A percentile compares a stretch with the other conserved stretches of the same genome.
These are phyloP conservation scores for Penicillium paneum DNA, from an alignment of 2,329 filamentous ascomycete genomes.

Conservation along the genomic window DNA sequence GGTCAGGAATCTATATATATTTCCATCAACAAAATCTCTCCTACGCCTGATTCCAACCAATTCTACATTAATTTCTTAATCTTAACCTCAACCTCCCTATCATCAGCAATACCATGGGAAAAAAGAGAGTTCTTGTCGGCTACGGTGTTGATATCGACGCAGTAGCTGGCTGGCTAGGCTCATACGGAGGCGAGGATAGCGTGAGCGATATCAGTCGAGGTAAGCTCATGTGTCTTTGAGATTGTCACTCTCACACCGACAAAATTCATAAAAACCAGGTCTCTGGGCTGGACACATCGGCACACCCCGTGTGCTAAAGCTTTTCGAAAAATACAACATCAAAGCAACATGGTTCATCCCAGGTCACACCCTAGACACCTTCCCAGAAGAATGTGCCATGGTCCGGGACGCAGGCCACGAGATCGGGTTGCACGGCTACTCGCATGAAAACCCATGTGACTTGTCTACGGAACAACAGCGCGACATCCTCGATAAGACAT, in stretches of 20 bases:
- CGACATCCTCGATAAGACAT: constrained; percentile 74
- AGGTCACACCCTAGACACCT: constrained; percentile 62
- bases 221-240: constrained; percentile 1
- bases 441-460: constrained; percentile 68
- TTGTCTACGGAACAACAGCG: constrained; percentile 74
- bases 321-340: constrained; percentile 70
- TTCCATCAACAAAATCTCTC: neutral
- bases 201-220: constrained; percentile 33
- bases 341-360: constrained; percentile 66
- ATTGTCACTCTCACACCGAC: neutral
- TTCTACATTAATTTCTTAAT: neutral
- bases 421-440: constrained; percentile 68
- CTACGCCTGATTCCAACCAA: neutral
- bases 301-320: constrained; percentile 62
- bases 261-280: constrained; percentile 34
- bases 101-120: neutral
- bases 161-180: constrained; percentile 34
- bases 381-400: constrained; percentile 62
- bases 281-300: constrained; percentile 68
- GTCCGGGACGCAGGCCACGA: constrained; percentile 64
- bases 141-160: constrained; percentile 36
- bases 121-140: constrained; percentile 27
- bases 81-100: neutral
- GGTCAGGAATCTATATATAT: neutral
- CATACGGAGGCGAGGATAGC: constrained; percentile 34